Evolutionary conservation across 352 stramenopile species (phyloP), one percentile per base, ranked within the genome.

Genomic region (Elongisporangium senticosum): DNA sequence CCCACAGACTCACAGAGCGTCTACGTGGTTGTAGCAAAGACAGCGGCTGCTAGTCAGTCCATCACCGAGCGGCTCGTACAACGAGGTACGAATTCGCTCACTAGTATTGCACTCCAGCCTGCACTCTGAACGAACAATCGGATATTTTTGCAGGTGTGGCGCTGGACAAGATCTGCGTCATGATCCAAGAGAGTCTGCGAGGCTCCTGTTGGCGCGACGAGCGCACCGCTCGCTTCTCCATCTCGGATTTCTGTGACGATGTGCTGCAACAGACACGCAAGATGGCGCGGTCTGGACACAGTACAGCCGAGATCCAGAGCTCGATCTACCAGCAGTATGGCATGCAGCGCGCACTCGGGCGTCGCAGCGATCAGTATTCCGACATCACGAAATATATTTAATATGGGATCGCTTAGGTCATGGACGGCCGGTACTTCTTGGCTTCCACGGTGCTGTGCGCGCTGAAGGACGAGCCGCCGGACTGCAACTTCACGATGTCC

Each of bases 391-490:
- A 63, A 64, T 76, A 72, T 76, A 81, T 76, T 78, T 85, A 83
- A 69, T 26, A 26, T 43, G 33, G 10, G 10, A 10, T 43, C 26
- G 26, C 33, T 43, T 43, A 43, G 5, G 75, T 95, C 80, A 93
- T 95, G 23, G 69, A 81, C 4, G 83, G 84, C 47, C 83, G 72
- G 57, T 95, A 95, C 62, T 93, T 93, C 62, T 95, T 95, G 39
- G 86, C 86, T 54, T 95, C 83, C 2, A 95, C 86, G 11, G 65
- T 87, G 72, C 86, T 95, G 67, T 95, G 86, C 0, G 86, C 86
- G 57, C 82, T 93, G 63, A 89, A 95, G 28, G 78, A 78, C 20
- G 86, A 90, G 20, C 86, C 86, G 23, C 83, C 83, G 0, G 77
- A 68, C 62, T 93, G 83, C 5, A 95, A 69, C 49, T 82, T 73